Evolutionary conservation across 2,329 filamentous ascomycete genomes (phyloP).

Genomic region (Amphichorda felina): DNA sequence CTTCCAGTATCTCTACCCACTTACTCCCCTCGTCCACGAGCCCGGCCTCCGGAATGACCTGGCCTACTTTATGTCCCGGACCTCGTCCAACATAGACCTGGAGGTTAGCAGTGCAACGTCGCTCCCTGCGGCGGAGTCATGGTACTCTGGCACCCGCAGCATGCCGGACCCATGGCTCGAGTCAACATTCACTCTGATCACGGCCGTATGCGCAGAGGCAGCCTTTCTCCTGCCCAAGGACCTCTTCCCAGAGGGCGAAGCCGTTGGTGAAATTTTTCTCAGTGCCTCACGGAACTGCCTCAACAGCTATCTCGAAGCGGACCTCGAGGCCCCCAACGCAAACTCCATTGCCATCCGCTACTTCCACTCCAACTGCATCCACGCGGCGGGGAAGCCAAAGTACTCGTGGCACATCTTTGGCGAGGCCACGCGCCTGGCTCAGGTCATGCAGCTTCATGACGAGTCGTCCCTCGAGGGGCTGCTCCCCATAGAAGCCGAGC

Average conservation of each 20-base stretch:
- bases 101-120: neutral
- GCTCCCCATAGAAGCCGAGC: conserved; percentile 22
- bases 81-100: conserved; percentile 3
- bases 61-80: conserved; percentile 15
- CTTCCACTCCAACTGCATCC: conserved; percentile 31
- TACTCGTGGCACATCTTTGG: conserved; percentile 33
- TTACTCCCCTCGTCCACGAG: conserved; percentile 28
- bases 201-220: conserved; percentile 28
- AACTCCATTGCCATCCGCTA: conserved; percentile 30
- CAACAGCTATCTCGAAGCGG: conserved; percentile 24
- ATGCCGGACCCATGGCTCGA: conserved; percentile 12
- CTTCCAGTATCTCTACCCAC: conserved; percentile 28
- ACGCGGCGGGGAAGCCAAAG: conserved; percentile 27
- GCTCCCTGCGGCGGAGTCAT: too few relatives aligned
- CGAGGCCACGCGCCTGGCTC: conserved; percentile 26
- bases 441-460: conserved; percentile 29
- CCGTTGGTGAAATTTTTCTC: conserved; percentile 23
- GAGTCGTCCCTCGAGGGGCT: conserved; percentile 23
- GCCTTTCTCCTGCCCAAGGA: conserved; percentile 25
- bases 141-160: neutral
- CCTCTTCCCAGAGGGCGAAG: conserved; percentile 24
- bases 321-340: conserved; percentile 27
- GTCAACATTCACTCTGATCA: conserved; percentile 26
- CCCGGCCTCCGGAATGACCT: conserved; percentile 23
- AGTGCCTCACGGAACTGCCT: conserved; percentile 24